A percentile compares a stretch with the other conserved stretches of the same genome.
phyloP scores from a whole-genome alignment of 768 basidiomycete genomes.

The Naganishia randhawae region DNA sequence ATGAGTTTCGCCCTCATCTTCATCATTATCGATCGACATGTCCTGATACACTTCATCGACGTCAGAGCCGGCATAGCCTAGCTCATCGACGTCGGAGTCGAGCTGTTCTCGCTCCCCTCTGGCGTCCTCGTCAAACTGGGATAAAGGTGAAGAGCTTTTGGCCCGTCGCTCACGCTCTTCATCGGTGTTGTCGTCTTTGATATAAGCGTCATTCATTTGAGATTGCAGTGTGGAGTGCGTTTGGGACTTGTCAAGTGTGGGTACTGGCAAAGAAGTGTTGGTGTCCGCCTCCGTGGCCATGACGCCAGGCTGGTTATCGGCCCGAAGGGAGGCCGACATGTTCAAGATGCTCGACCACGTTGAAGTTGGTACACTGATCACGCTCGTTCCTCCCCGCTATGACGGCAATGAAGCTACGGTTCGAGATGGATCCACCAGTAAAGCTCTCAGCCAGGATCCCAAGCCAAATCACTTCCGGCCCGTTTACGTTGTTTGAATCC shows the following conservation, averaged over 20 bases:
- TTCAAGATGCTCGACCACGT: constrained; percentile 2
- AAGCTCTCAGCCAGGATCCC: constrained; percentile 8
- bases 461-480: background rate
- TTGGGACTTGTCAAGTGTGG: too few species aligned
- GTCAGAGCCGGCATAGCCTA: too few species aligned
- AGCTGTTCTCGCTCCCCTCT: background rate
- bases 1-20: background rate
- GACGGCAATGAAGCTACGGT: background rate
- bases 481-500: constrained; percentile 15
- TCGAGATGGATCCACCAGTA: background rate
- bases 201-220: background rate
- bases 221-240: too few species aligned
- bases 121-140: background rate
- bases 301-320: background rate
- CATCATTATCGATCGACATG: constrained; percentile 6
- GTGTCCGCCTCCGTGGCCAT: background rate
- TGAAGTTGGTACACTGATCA: background rate
- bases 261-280: background rate
- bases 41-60: background rate
- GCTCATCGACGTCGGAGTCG: background rate
- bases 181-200: background rate
- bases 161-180: background rate
- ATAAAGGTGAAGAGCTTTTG: constrained; percentile 9
- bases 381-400: background rate
- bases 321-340: background rate